Base-by-base conservation (phyloP, 2,329 filamentous ascomycete species). In the Alternaria tenuissima region DNA sequence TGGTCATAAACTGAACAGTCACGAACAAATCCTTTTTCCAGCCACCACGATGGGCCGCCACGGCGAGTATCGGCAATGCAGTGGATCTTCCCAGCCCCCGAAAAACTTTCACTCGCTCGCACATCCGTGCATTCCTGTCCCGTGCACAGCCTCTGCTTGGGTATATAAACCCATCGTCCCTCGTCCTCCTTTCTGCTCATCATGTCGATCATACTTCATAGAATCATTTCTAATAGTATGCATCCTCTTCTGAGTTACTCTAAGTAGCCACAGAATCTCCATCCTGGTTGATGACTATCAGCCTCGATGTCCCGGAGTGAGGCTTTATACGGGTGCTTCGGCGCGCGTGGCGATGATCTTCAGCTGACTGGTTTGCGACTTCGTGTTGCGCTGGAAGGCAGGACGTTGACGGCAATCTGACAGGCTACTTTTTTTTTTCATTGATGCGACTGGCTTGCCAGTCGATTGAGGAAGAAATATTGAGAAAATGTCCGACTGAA, bases 301-400 rank as follows among this genome's bases (percentile, higher is more conserved):
- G 92, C 92, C 91, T 92, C 92, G 88, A 85, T 86, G 84, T 90
- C 90, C 89, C 88, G 92, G 91, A 93, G 91, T 95, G 91, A 94
- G 90, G 81, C 85, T 85, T 82, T 74, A 82, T 85, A 78, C 82
- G 63, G 81, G 81, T 84, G 80, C 86, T 89, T 89, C 91, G 91
- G 88, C 94, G 90, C 89, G 87, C 89, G 90, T 89, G 90, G 89
- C 93, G 91, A 95, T 96, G 93, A 96, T 96, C 92, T 95, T 91
- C 85, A 89, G 91, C 91, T 90, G 82, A 85, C 84, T 79, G 66
- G 74, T 49, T 82, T 86, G 89, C 86, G 87, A 88, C 88, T 89
- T 93, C 83, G 91, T 49, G 91, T 89, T 90, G 87, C 87, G 84
- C 81, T 84, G 82, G 81, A 84, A 83, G 90, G 91, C 90, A 91